These are phyloP conservation scores for Penicillium hesseltinei DNA, from an alignment of 2,329 filamentous ascomycete genomes.

Conservation along the genomic window DNA sequence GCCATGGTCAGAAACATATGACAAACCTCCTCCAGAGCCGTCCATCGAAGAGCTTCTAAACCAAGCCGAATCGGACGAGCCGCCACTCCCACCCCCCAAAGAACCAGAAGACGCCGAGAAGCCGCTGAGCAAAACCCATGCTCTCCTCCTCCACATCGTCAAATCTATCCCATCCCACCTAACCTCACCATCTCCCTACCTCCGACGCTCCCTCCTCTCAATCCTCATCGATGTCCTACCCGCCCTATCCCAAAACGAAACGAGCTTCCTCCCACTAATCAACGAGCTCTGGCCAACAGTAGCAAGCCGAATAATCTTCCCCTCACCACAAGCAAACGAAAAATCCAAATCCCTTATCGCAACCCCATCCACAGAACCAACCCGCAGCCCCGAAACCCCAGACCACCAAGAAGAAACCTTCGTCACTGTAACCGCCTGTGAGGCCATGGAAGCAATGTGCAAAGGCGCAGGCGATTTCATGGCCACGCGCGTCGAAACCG, in stretches of 20 bases:
- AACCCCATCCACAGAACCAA: slow-evolving; percentile 42
- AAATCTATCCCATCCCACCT: slow-evolving; percentile 86
- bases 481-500: slow-evolving; percentile 67
- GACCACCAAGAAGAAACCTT: slow-evolving; percentile 42
- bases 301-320: slow-evolving; percentile 36
- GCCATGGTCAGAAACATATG: slow-evolving; percentile 34
- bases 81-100: slow-evolving; percentile 35
- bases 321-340: slow-evolving; percentile 55
- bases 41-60: slow-evolving; percentile 35
- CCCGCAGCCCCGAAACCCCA: slow-evolving; percentile 48
- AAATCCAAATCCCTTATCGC: slow-evolving; percentile 39
- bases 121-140: slow-evolving; percentile 72
- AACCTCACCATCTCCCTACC: slow-evolving; percentile 74
- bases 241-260: slow-evolving; percentile 71
- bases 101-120: slow-evolving; percentile 57
- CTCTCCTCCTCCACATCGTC: slow-evolving; percentile 77
- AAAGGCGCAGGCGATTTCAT: slow-evolving; percentile 77
- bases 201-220: slow-evolving; percentile 74
- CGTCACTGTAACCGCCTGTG: slow-evolving; percentile 67
- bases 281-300: slow-evolving; percentile 90
- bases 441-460: slow-evolving; percentile 68
- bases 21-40: slow-evolving; percentile 24
- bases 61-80: slow-evolving; percentile 36
- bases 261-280: slow-evolving; percentile 81
- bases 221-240: slow-evolving; percentile 72